These are phyloP conservation scores for Pharus latifolius DNA, from an alignment of 176 grass and related monocot genomes.

Conservation along the genomic window DNA sequence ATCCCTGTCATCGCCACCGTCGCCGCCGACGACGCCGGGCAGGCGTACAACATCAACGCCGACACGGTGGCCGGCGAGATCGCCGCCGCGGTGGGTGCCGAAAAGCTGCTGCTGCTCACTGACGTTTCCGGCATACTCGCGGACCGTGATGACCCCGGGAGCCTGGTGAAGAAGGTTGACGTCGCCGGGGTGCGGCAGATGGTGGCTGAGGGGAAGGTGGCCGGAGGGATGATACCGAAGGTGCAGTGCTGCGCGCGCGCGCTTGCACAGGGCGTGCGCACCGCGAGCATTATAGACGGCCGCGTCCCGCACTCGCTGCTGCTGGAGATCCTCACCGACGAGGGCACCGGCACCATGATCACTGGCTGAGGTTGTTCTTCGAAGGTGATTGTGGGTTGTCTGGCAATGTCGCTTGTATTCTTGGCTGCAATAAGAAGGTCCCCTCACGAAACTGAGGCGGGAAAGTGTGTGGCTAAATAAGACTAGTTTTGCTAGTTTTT, in stretches of 20 bases:
- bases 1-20: slow-evolving; percentile 90
- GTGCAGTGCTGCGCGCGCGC: slow-evolving; percentile 64
- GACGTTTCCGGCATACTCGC: slow-evolving; percentile 62
- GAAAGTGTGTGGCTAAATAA: too few species aligned
- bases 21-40: slow-evolving; percentile 56
- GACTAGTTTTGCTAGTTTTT: neutral
- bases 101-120: slow-evolving; percentile 76
- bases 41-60: slow-evolving; percentile 86
- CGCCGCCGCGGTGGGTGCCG: slow-evolving; percentile 52
- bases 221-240: slow-evolving; percentile 87
- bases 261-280: slow-evolving; percentile 59
- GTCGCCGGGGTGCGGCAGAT: slow-evolving; percentile 48
- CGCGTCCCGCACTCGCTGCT: slow-evolving; percentile 75
- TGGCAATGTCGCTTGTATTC: neutral
- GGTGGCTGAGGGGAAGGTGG: slow-evolving; percentile 67
- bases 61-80: slow-evolving; percentile 77
- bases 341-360: slow-evolving; percentile 82
- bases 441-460: too few species aligned
- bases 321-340: slow-evolving; percentile 74
- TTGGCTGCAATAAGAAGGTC: neutral
- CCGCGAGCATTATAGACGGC: slow-evolving; percentile 71
- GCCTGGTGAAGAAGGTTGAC: slow-evolving; percentile 68
- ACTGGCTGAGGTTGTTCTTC: slow-evolving; percentile 36
- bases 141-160: slow-evolving; percentile 45
- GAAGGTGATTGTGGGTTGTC: neutral